Evolutionary conservation across 352 stramenopile species (phyloP).

Genomic region (Phytopythium mirpurense): DNA sequence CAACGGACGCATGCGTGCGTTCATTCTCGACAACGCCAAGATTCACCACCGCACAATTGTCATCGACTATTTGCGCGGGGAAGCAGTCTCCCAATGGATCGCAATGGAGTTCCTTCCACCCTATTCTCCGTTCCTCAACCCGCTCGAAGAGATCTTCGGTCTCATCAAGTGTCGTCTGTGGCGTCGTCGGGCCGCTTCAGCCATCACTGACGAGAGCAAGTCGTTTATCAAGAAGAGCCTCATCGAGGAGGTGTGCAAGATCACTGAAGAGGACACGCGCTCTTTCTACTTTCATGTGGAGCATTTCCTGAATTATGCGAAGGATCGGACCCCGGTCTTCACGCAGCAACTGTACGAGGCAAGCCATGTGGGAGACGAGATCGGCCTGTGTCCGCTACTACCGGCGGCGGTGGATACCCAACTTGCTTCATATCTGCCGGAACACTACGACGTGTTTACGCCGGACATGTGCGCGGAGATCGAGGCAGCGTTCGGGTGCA

Average conservation of each 20-base stretch:
- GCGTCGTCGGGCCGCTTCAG: too few relatives aligned
- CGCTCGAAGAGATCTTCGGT: neutral
- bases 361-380: neutral
- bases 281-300: neutral
- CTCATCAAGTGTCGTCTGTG: neutral
- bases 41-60: neutral
- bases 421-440: neutral
- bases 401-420: neutral
- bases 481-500: too few relatives aligned
- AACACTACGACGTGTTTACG: neutral
- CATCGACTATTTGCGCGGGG: neutral
- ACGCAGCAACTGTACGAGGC: neutral
- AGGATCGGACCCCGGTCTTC: neutral
- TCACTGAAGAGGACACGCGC: neutral
- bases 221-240: neutral
- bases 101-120: neutral
- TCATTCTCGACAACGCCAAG: neutral
- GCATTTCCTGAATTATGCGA: neutral
- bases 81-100: neutral
- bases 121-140: neutral
- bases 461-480: neutral
- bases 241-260: too few relatives aligned
- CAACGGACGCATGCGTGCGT: neutral
- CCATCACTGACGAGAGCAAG: neutral
- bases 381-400: neutral